Conservation (phyloP, 768 basidiomycete genomes). For the Pulveroboletus sp. region DNA sequence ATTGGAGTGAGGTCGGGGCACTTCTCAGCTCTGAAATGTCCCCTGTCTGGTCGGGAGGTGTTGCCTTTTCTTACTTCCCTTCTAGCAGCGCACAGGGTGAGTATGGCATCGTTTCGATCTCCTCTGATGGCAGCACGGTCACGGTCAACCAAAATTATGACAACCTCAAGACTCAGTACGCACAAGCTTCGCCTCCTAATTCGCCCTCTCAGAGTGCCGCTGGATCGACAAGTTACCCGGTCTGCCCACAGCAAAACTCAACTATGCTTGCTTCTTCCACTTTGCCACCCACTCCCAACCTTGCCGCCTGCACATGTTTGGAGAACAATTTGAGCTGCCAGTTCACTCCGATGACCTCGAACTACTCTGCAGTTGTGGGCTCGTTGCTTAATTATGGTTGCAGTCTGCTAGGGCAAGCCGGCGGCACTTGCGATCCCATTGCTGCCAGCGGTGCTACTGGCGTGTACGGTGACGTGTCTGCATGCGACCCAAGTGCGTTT, state of each 20-base stretch:
- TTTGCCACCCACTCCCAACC: conserved; percentile 83
- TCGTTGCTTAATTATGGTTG: conserved; percentile 67
- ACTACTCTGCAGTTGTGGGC: conserved; percentile 61
- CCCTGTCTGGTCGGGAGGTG: conserved; percentile 81
- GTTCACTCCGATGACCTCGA: conserved; percentile 62
- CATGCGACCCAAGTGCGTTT: conserved; percentile 74
- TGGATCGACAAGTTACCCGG: conserved; percentile 44
- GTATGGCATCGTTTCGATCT: conserved; percentile 85
- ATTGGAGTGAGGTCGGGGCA: conserved; percentile 75
- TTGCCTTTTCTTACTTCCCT: conserved; percentile 91
- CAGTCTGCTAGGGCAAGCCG: conserved; percentile 54
- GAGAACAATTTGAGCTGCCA: conserved; percentile 65
- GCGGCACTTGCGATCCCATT: conserved; percentile 66
- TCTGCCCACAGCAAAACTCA: conserved; percentile 64
- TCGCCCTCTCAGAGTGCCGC: conserved; percentile 59
- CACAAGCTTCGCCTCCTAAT: conserved; percentile 54
- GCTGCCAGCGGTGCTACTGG: conserved; percentile 71
- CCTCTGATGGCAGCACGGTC: conserved; percentile 61
- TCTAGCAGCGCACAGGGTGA: conserved; percentile 67
- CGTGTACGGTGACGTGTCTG: conserved; percentile 70
- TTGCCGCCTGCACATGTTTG: conserved; percentile 76
- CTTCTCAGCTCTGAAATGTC: conserved; percentile 74
- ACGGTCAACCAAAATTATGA: conserved; percentile 67
- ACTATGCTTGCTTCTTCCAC: conserved; percentile 62
- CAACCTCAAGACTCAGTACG: conserved; percentile 62